Conservation (phyloP, 805 yeast genomes). For the Saturnispora sekii region DNA sequence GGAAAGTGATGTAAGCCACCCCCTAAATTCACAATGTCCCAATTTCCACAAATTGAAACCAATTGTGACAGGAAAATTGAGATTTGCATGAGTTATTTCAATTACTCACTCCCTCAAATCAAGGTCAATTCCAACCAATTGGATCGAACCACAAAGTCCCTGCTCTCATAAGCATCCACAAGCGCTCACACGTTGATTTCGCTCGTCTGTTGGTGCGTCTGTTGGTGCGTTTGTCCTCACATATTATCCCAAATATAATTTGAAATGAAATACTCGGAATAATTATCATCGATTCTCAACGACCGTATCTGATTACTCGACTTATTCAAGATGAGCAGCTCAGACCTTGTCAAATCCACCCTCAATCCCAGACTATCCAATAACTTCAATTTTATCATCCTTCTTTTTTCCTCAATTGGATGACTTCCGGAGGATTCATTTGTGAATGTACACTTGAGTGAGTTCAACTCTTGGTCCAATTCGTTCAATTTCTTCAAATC, state of each 20-base stretch:
- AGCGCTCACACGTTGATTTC: too few species aligned
- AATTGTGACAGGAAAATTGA: too few species aligned
- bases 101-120: too few species aligned
- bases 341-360: conserved; percentile 33
- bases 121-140: too few species aligned
- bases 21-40: too few species aligned
- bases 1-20: too few species aligned
- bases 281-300: conserved; percentile 40
- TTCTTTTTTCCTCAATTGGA: conserved; percentile 30
- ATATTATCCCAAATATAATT: conserved; percentile 72
- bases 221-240: conserved; percentile 11
- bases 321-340: conserved; percentile 41
- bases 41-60: too few species aligned
- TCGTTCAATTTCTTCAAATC: conserved; percentile 29
- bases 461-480: conserved; percentile 21
- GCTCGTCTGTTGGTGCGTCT: too few species aligned
- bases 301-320: conserved; percentile 37
- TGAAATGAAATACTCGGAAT: conserved; percentile 59
- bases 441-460: conserved; percentile 12
- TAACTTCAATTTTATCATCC: conserved; percentile 45
- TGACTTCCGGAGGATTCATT: conserved; percentile 5
- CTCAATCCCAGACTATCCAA: conserved; percentile 51
- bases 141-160: too few species aligned
- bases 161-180: too few species aligned
- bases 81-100: too few species aligned